Percentiles rank a stretch among this genome's conserved stretches.
Evolutionary conservation across 2,329 filamentous ascomycete genomes (phyloP).

Genomic region (Dothistroma septosporum): DNA sequence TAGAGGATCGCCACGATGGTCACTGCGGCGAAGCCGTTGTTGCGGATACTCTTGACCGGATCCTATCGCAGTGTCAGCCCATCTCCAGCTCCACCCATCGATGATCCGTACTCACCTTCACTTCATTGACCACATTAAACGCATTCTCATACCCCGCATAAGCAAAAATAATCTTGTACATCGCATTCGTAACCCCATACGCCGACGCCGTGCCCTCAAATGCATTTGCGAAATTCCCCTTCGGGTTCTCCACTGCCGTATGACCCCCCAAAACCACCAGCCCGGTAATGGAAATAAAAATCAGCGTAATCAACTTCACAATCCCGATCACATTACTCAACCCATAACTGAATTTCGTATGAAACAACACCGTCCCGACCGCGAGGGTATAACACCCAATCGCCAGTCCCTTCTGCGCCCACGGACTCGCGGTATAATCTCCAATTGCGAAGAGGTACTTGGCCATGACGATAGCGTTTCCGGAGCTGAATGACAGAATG

Average conservation of each 20-base stretch:
- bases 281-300: slow-evolving; percentile 53
- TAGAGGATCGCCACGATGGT: slow-evolving; percentile 48
- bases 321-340: slow-evolving; percentile 55
- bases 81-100: background rate
- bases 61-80: slow-evolving; percentile 33
- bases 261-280: slow-evolving; percentile 60
- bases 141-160: slow-evolving; percentile 30
- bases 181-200: slow-evolving; percentile 54
- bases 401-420: slow-evolving; percentile 65
- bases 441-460: slow-evolving; percentile 60
- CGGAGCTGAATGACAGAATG: slow-evolving; percentile 61
- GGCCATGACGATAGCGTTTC: slow-evolving; percentile 58
- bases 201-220: slow-evolving; percentile 49
- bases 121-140: slow-evolving; percentile 10
- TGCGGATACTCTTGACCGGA: slow-evolving; percentile 54
- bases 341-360: slow-evolving; percentile 56
- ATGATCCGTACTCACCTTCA: background rate
- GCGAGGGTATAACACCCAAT: slow-evolving; percentile 60
- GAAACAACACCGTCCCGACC: slow-evolving; percentile 41
- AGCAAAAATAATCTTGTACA: slow-evolving; percentile 49
- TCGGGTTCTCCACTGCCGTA: slow-evolving; percentile 48
- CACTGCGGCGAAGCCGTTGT: slow-evolving; percentile 32
- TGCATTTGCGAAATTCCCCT: slow-evolving; percentile 52
- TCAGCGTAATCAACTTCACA: slow-evolving; percentile 58
- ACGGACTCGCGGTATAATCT: slow-evolving; percentile 50